Base-by-base conservation (phyloP, 2,329 filamentous ascomycete species). In the Emergomyces pasteurianus region DNA sequence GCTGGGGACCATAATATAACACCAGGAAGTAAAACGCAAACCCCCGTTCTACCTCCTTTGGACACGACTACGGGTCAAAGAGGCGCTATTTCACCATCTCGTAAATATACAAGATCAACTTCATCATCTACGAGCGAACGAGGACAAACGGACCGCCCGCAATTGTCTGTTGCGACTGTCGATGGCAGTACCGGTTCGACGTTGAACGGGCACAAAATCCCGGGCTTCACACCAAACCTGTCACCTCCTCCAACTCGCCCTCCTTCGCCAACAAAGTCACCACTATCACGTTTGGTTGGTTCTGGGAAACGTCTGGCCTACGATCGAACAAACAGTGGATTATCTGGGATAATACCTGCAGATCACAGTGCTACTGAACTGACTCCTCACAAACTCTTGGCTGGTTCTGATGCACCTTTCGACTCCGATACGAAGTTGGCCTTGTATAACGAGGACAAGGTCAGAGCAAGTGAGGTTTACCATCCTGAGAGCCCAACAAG, bases 401-500 rank as follows among this genome's bases (percentile, higher is more conserved):
- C 38, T 46, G 28, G 16, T 34, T 7, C 36, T 46, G 40, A 57
- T 31, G 16, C 2, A 2, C 40, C 55, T 7, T 2, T 16, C 18
- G 28, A 40, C 38, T 57, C 55, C 7, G 55, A 46, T 16, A 46
- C 55, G 8, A 46, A 57, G 4, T 23, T 57, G 6, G 8, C 55
- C 10, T 57, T 26, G 14, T 46, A 46, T 46, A 12, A 14, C 31
- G 57, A 59, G 10, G 43, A 52, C 18, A 59, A 52, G 23, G 21
- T 8, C 8, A 40, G 57, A 21, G 31, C 8, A 38, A 26, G 9
- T 38, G 52, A 47, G 21, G 1, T 26, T 21, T 28, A 36, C 31
- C 58, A 26, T 34, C 40, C 52, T 16, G 40, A 58, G 12, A 67
- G 66, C 52, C 68, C 62, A 28, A 52, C 61, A 8, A 66, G 64